Conservation (phyloP, 129 eudicot species). For the Arctium lappa region DNA sequence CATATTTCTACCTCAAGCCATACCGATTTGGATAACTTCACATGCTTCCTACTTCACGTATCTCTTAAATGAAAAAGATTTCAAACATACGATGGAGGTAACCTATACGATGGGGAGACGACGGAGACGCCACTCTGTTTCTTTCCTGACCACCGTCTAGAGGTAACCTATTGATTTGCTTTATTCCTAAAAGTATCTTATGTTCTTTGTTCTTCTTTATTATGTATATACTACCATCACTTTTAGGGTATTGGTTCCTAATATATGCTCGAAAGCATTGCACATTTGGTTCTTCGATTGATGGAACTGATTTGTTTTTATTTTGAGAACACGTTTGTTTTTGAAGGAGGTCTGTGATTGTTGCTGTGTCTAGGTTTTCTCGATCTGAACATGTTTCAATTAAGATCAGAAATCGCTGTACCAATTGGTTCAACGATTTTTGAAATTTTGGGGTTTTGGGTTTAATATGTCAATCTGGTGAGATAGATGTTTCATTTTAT, state of each 20-base stretch:
- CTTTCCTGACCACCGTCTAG: not conserved
- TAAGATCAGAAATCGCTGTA: not conserved
- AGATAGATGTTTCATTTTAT: not conserved
- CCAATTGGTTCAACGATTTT: not conserved
- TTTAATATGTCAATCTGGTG: not conserved
- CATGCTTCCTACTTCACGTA: no score
- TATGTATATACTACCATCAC: not conserved
- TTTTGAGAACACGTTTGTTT: not conserved
- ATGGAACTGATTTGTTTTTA: not conserved
- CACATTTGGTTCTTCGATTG: not conserved
- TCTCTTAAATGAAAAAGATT: no score
- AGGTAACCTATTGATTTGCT: slow-evolving; percentile 17
- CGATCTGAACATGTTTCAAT: not conserved
- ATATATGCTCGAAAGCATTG: not conserved
- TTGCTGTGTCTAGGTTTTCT: not conserved
- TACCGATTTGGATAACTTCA: no score
- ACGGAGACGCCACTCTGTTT: not conserved
- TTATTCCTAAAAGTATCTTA: not conserved
- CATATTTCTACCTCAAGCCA: no score
- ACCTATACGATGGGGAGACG: not conserved
- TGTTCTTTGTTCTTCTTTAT: not conserved
- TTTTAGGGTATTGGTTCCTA: not conserved
- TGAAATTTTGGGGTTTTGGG: slow-evolving; percentile 1
- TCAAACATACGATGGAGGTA: no score
- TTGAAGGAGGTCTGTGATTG: not conserved